Percentiles rank a stretch among this genome's conserved stretches.
Evolutionary conservation across 2,329 filamentous ascomycete genomes (phyloP).

Genomic region (Xylariaceae sp.): DNA sequence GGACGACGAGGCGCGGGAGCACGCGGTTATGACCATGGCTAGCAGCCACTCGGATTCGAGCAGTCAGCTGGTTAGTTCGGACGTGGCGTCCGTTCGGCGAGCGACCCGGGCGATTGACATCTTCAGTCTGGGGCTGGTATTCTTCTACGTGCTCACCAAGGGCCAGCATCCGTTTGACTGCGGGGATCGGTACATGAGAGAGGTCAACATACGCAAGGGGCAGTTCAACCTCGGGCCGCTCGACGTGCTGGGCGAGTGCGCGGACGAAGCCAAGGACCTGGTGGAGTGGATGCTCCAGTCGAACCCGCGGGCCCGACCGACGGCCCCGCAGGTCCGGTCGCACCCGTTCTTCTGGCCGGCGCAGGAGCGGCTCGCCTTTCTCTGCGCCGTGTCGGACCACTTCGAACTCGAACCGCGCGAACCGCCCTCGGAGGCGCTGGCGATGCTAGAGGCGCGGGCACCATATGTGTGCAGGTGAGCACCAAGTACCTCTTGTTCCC

Average conservation of each 20-base stretch:
- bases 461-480: constrained; percentile 45
- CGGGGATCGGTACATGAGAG: constrained; percentile 88
- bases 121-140: constrained; percentile 94
- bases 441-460: constrained; percentile 49
- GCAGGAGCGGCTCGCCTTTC: constrained; percentile 80
- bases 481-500: no score
- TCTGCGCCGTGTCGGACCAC: constrained; percentile 95
- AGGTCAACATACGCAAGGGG: constrained; percentile 94
- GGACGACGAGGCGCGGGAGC: constrained; percentile 60
- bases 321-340: constrained; percentile 40
- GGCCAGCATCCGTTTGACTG: constrained; percentile 91
- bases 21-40: constrained; percentile 32
- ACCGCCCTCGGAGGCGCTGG: constrained; percentile 63
- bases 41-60: constrained; percentile 56
- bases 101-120: constrained; percentile 96
- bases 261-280: constrained; percentile 79
- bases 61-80: constrained; percentile 50
- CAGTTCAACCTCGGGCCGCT: constrained; percentile 65
- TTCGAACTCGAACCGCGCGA: constrained; percentile 90
- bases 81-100: constrained; percentile 59
- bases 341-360: constrained; percentile 96
- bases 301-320: constrained; percentile 49
- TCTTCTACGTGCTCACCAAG: constrained; percentile 95
- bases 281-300: constrained; percentile 72
- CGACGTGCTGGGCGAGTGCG: constrained; percentile 71